Percentiles rank a stretch among this genome's conserved stretches.
Evolutionary conservation across 2,329 filamentous ascomycete species (phyloP).

Genomic region (Pseudocercospora vitis): DNA sequence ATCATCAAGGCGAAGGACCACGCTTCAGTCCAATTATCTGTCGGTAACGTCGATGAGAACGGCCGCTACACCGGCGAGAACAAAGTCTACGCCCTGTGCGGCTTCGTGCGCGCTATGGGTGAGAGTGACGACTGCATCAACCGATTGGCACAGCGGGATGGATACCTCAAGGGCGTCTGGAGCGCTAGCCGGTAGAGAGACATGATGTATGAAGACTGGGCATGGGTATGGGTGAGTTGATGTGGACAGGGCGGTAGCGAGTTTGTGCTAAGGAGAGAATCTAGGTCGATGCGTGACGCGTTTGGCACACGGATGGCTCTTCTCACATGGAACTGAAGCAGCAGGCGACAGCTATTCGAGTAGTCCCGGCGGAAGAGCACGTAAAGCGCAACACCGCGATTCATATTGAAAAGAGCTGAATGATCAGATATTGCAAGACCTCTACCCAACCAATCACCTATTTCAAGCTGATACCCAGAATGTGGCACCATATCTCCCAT

Average conservation of each 20-base stretch:
- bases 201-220: conserved; percentile 38
- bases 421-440: conserved; percentile 12
- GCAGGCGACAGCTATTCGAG: no score
- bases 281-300: not conserved
- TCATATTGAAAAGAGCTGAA: conserved; percentile 7
- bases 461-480: not conserved
- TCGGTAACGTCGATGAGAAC: conserved; percentile 99
- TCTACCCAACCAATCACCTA: conserved; percentile 7
- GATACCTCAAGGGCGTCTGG: conserved; percentile 97
- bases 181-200: conserved; percentile 64
- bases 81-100: conserved; percentile 95
- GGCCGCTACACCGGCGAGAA: conserved; percentile 95
- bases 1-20: conserved; percentile 99
- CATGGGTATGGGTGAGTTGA: conserved; percentile 17
- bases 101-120: conserved; percentile 96
- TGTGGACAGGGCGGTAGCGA: conserved; percentile 6
- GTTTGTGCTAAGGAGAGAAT: not conserved
- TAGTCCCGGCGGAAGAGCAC: no score
- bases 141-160: conserved; percentile 92
- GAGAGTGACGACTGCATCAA: conserved; percentile 97
- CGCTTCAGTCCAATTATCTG: conserved; percentile 93
- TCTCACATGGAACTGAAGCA: no score
- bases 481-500: not conserved
- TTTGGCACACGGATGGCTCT: conserved; percentile 9
- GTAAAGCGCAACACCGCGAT: conserved; percentile 5